Percentiles rank a stretch among this genome's conserved stretches.
Evolutionary conservation across 2,329 filamentous ascomycete species (phyloP).

Genomic region (Exophiala sp.): DNA sequence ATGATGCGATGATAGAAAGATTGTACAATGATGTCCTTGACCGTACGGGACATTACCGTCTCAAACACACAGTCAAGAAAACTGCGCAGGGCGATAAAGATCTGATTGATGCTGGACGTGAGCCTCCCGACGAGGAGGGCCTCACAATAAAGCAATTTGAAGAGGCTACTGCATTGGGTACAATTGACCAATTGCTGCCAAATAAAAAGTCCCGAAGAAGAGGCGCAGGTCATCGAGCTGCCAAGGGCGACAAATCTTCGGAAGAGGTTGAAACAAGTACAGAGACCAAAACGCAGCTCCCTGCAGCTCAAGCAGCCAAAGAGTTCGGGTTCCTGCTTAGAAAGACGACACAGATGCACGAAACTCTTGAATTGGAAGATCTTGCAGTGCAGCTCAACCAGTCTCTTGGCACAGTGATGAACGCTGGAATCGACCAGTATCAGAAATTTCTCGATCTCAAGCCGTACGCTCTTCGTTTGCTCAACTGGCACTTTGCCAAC

Average conservation of each 20-base stretch:
- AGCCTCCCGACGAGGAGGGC: slow-evolving; percentile 69
- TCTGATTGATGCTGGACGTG: slow-evolving; percentile 76
- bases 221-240: slow-evolving; percentile 46
- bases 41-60: slow-evolving; percentile 84
- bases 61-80: slow-evolving; percentile 66
- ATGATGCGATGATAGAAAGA: slow-evolving; percentile 81
- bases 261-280: slow-evolving; percentile 67
- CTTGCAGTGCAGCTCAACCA: slow-evolving; percentile 62
- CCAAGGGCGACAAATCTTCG: slow-evolving; percentile 56
- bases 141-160: slow-evolving; percentile 72
- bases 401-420: slow-evolving; percentile 85
- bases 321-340: slow-evolving; percentile 79
- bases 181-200: slow-evolving; percentile 42
- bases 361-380: slow-evolving; percentile 67
- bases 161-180: slow-evolving; percentile 62
- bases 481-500: slow-evolving; percentile 99
- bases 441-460: slow-evolving; percentile 76
- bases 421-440: slow-evolving; percentile 87
- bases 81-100: slow-evolving; percentile 79
- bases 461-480: slow-evolving; percentile 79
- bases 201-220: slow-evolving; percentile 41
- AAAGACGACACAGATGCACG: slow-evolving; percentile 57
- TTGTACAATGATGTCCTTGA: slow-evolving; percentile 95
- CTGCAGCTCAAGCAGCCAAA: slow-evolving; percentile 72
- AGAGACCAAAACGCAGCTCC: slow-evolving; percentile 68